These are phyloP conservation scores for Viola pubescens DNA, from an alignment of 441 rosid genomes.

Conservation along the genomic window DNA sequence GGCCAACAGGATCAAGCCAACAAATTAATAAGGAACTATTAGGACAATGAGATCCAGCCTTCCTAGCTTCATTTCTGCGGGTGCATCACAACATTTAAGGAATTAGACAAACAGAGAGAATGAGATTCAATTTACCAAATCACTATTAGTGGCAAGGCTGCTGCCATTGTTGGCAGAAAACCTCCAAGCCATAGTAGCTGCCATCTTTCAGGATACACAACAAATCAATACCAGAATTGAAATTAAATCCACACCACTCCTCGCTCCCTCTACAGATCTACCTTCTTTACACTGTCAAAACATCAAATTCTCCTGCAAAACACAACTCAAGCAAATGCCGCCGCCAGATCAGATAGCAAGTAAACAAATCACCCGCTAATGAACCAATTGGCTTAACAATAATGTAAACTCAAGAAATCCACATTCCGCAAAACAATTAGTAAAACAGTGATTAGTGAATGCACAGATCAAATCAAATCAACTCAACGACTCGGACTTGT, in stretches of 20 bases:
- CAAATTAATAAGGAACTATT: background rate
- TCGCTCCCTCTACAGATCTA: slow-evolving; percentile 60
- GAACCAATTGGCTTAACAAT: too few relatives aligned
- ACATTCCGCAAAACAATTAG: background rate
- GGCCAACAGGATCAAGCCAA: background rate
- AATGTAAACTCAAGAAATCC: background rate
- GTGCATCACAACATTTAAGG: background rate
- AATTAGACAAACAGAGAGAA: slow-evolving; percentile 6
- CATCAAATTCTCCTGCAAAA: slow-evolving; percentile 55
- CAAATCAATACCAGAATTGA: slow-evolving; percentile 20
- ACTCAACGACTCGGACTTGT: too few relatives aligned
- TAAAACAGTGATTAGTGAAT: background rate
- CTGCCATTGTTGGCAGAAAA: slow-evolving; percentile 69
- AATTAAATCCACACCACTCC: slow-evolving; percentile 23
- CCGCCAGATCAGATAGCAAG: slow-evolving; percentile 8
- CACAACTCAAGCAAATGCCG: slow-evolving; percentile 3
- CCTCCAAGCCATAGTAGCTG: slow-evolving; percentile 87
- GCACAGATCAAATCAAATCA: background rate
- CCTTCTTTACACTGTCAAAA: slow-evolving; percentile 33
- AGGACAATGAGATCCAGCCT: background rate
- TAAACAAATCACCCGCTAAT: background rate
- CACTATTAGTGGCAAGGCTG: slow-evolving; percentile 55
- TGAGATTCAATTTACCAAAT: slow-evolving; percentile 34
- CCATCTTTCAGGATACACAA: slow-evolving; percentile 45
- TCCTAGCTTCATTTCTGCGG: background rate